Percentiles rank a stretch among this genome's conserved stretches.
Conservation (phyloP, 805 yeast species). For the Yarrowia phangngaensis region DNA sequence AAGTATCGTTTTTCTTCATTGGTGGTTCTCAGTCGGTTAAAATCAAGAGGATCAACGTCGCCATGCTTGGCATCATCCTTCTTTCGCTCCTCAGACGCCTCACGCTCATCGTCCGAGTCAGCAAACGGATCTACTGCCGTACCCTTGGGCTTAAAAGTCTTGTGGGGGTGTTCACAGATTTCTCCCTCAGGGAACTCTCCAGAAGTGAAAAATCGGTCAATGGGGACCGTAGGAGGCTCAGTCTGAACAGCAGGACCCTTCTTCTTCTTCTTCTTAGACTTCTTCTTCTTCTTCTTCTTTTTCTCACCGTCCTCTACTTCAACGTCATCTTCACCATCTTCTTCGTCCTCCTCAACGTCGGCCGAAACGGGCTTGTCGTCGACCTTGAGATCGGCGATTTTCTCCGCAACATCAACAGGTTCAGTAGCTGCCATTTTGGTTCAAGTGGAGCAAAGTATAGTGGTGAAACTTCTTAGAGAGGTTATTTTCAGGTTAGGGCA, state of each 20-base stretch:
- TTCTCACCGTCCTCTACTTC: slow-evolving; percentile 40
- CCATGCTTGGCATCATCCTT: slow-evolving; percentile 25
- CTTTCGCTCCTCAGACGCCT: slow-evolving; percentile 21
- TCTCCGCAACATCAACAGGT: slow-evolving; percentile 9
- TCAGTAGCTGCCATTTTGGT: slow-evolving; percentile 4
- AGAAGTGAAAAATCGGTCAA: slow-evolving; percentile 64
- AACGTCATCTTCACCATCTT: slow-evolving; percentile 35
- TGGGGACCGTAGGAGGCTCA: slow-evolving; percentile 53
- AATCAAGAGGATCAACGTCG: slow-evolving; percentile 70
- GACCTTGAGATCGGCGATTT: slow-evolving; percentile 27
- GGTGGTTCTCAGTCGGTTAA: slow-evolving; percentile 69
- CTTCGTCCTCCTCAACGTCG: slow-evolving; percentile 40
- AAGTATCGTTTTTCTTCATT: slow-evolving; percentile 80
- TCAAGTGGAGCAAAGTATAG: too few species aligned
- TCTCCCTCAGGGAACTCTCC: slow-evolving; percentile 82
- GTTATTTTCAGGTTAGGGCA: too few species aligned
- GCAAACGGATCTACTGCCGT: slow-evolving; percentile 21
- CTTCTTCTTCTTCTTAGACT: slow-evolving; percentile 45
- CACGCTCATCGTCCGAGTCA: slow-evolving; percentile 21
- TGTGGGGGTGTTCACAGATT: slow-evolving; percentile 29
- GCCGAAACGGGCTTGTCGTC: slow-evolving; percentile 17
- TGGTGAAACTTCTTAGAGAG: too few species aligned
- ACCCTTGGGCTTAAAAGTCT: slow-evolving; percentile 26
- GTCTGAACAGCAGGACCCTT: slow-evolving; percentile 49
- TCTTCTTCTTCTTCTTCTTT: slow-evolving; percentile 53